Conservation (phyloP, 768 basidiomycete species). For the Kwoniella sp. region DNA sequence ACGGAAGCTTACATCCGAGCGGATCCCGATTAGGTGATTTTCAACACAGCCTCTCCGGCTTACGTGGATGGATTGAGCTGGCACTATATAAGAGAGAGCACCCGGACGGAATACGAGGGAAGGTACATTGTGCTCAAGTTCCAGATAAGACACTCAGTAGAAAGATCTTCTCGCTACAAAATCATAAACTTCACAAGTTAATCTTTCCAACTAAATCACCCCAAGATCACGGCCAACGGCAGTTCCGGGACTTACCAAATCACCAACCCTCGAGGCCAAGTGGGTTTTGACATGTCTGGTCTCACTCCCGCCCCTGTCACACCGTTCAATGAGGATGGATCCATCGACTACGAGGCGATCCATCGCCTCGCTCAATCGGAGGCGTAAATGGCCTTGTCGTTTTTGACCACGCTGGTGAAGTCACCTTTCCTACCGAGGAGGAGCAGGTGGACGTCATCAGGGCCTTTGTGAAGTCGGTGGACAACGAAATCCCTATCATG, state of each 20-base stretch:
- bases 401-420: conserved; percentile 30
- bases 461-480: conserved; percentile 26
- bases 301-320: conserved; percentile 31
- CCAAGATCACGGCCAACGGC: background rate
- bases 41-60: too few species aligned
- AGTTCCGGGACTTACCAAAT: background rate
- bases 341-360: conserved; percentile 28
- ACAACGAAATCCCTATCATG: conserved; percentile 29
- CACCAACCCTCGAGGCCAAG: conserved; percentile 17
- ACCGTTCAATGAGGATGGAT: conserved; percentile 26
- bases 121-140: too few species aligned
- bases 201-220: background rate
- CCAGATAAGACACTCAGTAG: too few species aligned
- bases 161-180: too few species aligned
- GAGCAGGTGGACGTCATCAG: conserved; percentile 22
- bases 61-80: too few species aligned
- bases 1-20: too few species aligned
- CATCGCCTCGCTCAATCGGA: conserved; percentile 19
- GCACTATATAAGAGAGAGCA: too few species aligned
- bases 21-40: too few species aligned
- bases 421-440: conserved; percentile 25
- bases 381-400: conserved; percentile 26
- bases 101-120: too few species aligned
- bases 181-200: too few species aligned
- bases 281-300: conserved; percentile 28